Evolutionary conservation across 2,329 filamentous ascomycete genomes (phyloP).

Genomic region (Cladosporium sp.): DNA sequence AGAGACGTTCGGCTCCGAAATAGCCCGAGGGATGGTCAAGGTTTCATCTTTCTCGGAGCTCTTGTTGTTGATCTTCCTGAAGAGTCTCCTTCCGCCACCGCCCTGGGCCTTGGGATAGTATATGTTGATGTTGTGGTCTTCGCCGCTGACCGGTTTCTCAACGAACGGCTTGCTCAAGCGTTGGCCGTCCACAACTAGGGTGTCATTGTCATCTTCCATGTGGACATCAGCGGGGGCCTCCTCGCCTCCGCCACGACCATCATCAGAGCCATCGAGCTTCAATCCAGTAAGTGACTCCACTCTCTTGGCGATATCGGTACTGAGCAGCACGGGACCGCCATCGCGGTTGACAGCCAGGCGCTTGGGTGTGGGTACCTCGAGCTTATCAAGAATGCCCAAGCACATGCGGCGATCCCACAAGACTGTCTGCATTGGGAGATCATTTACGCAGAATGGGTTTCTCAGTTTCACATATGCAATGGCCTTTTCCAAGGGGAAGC

Average conservation of each 20-base stretch:
- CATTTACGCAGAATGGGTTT: conserved; percentile 96
- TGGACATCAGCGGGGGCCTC: conserved; percentile 64
- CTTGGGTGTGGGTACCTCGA: conserved; percentile 83
- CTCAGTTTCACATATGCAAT: conserved; percentile 90
- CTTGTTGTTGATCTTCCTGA: conserved; percentile 97
- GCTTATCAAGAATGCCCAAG: conserved; percentile 78
- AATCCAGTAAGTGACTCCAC: conserved; percentile 78
- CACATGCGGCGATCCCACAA: conserved; percentile 94
- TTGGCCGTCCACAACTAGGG: conserved; percentile 78
- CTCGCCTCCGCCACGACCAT: conserved; percentile 58
- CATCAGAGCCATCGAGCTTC: conserved; percentile 62
- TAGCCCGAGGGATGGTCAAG: conserved; percentile 69
- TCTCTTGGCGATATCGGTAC: conserved; percentile 72
- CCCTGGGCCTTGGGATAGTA: conserved; percentile 87
- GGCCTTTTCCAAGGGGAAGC: conserved; percentile 93
- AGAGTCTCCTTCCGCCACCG: conserved; percentile 84
- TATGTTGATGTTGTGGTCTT: conserved; percentile 98
- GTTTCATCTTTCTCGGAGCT: conserved; percentile 88
- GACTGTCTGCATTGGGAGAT: conserved; percentile 94
- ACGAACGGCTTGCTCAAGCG: conserved; percentile 89
- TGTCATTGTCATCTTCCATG: conserved; percentile 84
- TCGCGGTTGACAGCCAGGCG: conserved; percentile 89
- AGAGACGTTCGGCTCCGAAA: conserved; percentile 74
- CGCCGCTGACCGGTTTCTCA: conserved; percentile 95
- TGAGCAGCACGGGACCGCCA: conserved; percentile 76